Evolutionary conservation across 139 green algal genomes (phyloP), one percentile per base, ranked within the genome.

Genomic region (Trebouxia sp.): DNA sequence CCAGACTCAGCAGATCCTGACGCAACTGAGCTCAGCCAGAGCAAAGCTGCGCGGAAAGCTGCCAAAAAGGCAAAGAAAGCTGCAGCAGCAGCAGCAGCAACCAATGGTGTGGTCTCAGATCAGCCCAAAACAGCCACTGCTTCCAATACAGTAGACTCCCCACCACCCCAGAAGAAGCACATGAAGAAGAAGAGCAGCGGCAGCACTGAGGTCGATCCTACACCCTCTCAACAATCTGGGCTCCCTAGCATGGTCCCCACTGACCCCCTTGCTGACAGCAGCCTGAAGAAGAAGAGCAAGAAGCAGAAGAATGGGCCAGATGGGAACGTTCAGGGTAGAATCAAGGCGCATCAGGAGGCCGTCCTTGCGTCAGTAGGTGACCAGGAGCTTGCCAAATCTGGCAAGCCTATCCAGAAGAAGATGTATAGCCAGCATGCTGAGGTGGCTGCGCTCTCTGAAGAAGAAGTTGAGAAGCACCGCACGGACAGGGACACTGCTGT

Each of bases 401-500:
- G 65, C 17, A 58, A 39, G 26, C 32, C 56, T 6, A 37, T 86
- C 12, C 47, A 42, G 80, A 82, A 85, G 75, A 42, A 37, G 22
- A 38, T 82, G n/a, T 85, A 85, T 32, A 56, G 37, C 5, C 47
- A 80, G 66, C 81, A 89, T 72, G 35, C 87, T 1, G 87, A 87
- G 1, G 85, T 94, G 0, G 48, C 82, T 24, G 77, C 62, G 15
- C 85, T 93, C 82, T 79, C 48, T 20, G 80, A 80, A 0, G 85
- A 56, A 0, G 43, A 90, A 38, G 86, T 94, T 26, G 55, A 76
- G 14, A 50, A 69, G 20, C 85, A 89, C 62, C 85, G 81, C 15
- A 55, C 83, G 35, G 84, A 91, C 66, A 82, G 89, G 26, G 28
- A 69, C 35, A 94, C 86, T 32, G 75, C 75, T 6, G 81, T 97